These are phyloP conservation scores for Inonotus hispidus DNA, from an alignment of 1,284 basidiomycete genomes.

Conservation along the genomic window DNA sequence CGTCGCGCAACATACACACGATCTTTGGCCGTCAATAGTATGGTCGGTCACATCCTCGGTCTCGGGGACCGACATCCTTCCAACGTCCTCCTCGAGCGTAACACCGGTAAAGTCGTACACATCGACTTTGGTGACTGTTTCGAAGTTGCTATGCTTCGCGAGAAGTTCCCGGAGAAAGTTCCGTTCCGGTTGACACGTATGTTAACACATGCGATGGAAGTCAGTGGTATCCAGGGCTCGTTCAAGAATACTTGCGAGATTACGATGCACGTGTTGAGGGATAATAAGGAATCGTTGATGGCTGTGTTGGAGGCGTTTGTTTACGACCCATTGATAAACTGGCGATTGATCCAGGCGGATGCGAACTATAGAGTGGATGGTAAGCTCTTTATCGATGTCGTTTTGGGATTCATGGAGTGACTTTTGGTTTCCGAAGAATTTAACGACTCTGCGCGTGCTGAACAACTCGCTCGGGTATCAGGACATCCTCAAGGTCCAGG, in stretches of 20 bases:
- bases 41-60: slow-evolving; percentile 97
- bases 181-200: slow-evolving; percentile 98
- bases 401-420: not conserved
- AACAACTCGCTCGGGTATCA: slow-evolving; percentile 60
- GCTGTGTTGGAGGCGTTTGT: slow-evolving; percentile 96
- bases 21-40: slow-evolving; percentile 92
- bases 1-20: slow-evolving; percentile 95
- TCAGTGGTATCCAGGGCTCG: slow-evolving; percentile 96
- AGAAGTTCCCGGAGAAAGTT: slow-evolving; percentile 99
- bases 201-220: slow-evolving; percentile 99
- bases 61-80: slow-evolving; percentile 98
- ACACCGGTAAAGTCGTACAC: slow-evolving; percentile 93
- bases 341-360: slow-evolving; percentile 78
- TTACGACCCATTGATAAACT: slow-evolving; percentile 86
- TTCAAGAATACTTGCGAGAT: slow-evolving; percentile 96
- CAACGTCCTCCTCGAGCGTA: slow-evolving; percentile 89
- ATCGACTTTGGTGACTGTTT: slow-evolving; percentile 98
- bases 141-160: slow-evolving; percentile 91
- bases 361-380: slow-evolving; percentile 65
- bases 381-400: slow-evolving; percentile 27
- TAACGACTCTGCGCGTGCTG: slow-evolving; percentile 45
- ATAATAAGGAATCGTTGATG: slow-evolving; percentile 97
- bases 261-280: slow-evolving; percentile 93
- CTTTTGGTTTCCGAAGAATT: slow-evolving; percentile 32
- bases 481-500: slow-evolving; percentile 71